These are phyloP conservation scores for Eucalyptus cloeziana DNA, from an alignment of 345 rosid genomes.

Conservation along the genomic window DNA sequence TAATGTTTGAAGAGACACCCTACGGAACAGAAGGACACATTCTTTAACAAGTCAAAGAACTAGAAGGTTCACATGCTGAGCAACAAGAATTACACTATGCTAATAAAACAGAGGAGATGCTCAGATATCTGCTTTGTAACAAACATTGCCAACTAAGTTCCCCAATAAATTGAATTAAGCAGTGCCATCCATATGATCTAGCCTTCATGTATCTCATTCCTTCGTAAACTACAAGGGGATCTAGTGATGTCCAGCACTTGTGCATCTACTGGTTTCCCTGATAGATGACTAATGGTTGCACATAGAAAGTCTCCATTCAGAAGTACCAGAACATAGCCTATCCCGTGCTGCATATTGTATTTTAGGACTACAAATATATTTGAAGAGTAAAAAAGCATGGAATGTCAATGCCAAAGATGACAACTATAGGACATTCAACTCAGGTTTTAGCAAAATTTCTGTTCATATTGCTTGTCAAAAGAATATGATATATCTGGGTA, in stretches of 20 bases:
- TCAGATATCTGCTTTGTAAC: not conserved
- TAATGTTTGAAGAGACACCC: conserved; percentile 4
- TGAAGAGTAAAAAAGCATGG: not conserved
- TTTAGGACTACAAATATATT: not conserved
- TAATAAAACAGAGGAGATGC: not conserved
- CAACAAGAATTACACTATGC: not conserved
- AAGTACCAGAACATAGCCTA: not conserved
- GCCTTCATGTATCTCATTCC: not conserved
- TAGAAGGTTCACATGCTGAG: not conserved
- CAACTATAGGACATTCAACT: not conserved
- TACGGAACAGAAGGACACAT: not conserved
- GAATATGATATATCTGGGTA: not conserved
- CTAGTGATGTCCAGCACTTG: not conserved
- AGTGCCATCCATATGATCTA: not conserved
- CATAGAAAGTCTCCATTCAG: not conserved
- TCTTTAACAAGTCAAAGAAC: not conserved
- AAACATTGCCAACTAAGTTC: not conserved
- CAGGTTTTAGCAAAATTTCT: not conserved
- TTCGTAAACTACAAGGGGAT: not conserved
- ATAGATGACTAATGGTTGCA: not conserved
- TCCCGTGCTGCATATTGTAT: not conserved
- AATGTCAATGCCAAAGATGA: not conserved
- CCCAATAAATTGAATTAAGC: not conserved
- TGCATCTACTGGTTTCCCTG: not conserved
- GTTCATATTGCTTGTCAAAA: not conserved